These are phyloP conservation scores for Fraxinus velutina DNA, from an alignment of 305 asterid genomes.

Conservation along the genomic window DNA sequence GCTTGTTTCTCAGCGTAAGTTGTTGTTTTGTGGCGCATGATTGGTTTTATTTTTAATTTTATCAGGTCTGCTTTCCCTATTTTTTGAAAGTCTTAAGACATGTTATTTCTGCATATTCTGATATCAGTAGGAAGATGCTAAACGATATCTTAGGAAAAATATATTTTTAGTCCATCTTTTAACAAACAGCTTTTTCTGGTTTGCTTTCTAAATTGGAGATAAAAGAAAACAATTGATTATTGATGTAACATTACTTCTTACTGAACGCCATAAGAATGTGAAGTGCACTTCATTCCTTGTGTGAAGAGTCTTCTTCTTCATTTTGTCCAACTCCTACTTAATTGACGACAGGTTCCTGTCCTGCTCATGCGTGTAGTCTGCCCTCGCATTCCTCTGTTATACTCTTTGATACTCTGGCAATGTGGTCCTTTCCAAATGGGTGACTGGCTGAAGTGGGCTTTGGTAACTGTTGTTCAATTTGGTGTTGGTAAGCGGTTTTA, in stretches of 20 bases:
- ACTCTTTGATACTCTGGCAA: constrained; percentile 70
- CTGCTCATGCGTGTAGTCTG: constrained; percentile 82
- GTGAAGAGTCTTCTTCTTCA: neutral
- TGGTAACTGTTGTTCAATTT: constrained; percentile 85
- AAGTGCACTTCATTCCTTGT: neutral
- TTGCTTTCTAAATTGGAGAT: neutral
- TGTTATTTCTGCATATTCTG: constrained; percentile 2
- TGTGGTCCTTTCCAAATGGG: constrained; percentile 99
- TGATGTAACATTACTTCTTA: constrained; percentile 14
- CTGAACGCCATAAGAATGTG: neutral
- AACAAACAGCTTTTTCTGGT: constrained; percentile 7
- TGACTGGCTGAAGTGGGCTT: constrained; percentile 96
- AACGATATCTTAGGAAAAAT: constrained; percentile 7
- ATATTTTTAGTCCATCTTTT: neutral
- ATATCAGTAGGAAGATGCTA: constrained; percentile 9
- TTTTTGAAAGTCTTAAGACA: constrained; percentile 19
- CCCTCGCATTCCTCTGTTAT: constrained; percentile 83
- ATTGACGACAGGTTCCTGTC: constrained; percentile 75
- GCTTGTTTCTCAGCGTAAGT: constrained; percentile 89
- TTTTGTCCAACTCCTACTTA: constrained; percentile 23
- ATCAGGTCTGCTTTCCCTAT: constrained; percentile 10
- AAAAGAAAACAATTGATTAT: constrained; percentile 13
- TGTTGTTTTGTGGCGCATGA: constrained; percentile 19
- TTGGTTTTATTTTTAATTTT: constrained; percentile 2
- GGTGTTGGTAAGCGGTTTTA: constrained; percentile 94